phyloP scores from a whole-genome alignment of 805 yeast genomes.

The Myxozyma sirexii region DNA sequence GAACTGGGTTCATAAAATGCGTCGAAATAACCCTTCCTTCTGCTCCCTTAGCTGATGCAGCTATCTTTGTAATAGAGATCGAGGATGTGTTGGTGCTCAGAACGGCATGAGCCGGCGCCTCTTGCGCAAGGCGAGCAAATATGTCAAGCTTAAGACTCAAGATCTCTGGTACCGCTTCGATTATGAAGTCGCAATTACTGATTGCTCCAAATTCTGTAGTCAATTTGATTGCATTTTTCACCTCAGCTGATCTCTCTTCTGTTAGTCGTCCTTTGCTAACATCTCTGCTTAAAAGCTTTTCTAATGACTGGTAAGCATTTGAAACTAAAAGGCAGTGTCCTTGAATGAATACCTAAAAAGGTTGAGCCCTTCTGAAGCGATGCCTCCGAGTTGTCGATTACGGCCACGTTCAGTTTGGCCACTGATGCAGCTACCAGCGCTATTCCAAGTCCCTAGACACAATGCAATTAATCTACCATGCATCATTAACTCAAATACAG shows the following conservation, averaged over 20 bases:
- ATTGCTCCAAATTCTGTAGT: slow-evolving; percentile 38
- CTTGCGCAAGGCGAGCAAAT: slow-evolving; percentile 43
- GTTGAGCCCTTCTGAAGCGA: slow-evolving; percentile 42
- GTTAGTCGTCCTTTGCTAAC: slow-evolving; percentile 44
- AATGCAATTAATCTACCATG: not conserved
- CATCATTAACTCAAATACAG: not conserved
- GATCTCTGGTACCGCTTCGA: slow-evolving; percentile 51
- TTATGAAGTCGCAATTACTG: slow-evolving; percentile 43
- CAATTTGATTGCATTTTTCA: slow-evolving; percentile 38
- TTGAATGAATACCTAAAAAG: slow-evolving; percentile 38
- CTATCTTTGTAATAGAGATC: slow-evolving; percentile 48
- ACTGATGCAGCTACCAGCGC: slow-evolving; percentile 48
- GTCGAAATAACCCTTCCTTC: slow-evolving; percentile 48
- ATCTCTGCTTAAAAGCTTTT: slow-evolving; percentile 45
- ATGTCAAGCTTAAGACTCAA: slow-evolving; percentile 43
- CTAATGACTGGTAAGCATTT: slow-evolving; percentile 14
- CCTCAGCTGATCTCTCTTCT: slow-evolving; percentile 39
- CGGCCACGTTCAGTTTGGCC: slow-evolving; percentile 44
- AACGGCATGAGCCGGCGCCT: slow-evolving; percentile 40
- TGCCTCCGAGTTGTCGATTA: slow-evolving; percentile 43
- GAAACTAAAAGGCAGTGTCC: not conserved
- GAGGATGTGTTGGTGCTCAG: slow-evolving; percentile 50
- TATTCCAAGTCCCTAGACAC: slow-evolving; percentile 46
- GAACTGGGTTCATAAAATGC: slow-evolving; percentile 53
- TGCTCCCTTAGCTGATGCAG: slow-evolving; percentile 49